A percentile compares a stretch with the other conserved stretches of the same genome.
Conservation (phyloP, 176 grass and related monocot species). For the Zea luxurians region DNA sequence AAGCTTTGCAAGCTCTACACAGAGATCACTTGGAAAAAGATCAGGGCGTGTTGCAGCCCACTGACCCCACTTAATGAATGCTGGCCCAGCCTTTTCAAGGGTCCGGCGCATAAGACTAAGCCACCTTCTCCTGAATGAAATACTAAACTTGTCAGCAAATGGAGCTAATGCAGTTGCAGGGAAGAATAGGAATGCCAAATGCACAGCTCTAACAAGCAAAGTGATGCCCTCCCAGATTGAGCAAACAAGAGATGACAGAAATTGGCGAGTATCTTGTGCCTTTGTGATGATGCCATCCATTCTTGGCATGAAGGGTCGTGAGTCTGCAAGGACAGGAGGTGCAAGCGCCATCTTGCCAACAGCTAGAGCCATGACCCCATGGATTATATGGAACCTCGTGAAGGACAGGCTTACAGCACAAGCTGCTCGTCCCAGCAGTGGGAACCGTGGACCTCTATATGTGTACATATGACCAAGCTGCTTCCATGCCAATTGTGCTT, state of each 20-base stretch:
- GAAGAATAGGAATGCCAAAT: slow-evolving; percentile 72
- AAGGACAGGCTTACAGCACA: slow-evolving; percentile 67
- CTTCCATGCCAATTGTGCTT: slow-evolving; percentile 63
- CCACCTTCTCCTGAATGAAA: slow-evolving; percentile 77
- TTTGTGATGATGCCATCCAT: slow-evolving; percentile 54
- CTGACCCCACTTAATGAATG: slow-evolving; percentile 99
- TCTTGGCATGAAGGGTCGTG: slow-evolving; percentile 26
- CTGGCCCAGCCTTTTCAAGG: slow-evolving; percentile 86
- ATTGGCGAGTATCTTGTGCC: slow-evolving; percentile 49
- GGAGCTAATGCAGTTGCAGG: slow-evolving; percentile 68
- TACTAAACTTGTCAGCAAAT: slow-evolving; percentile 64
- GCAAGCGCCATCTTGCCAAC: slow-evolving; percentile 56
- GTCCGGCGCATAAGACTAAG: slow-evolving; percentile 62
- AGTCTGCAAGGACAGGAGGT: slow-evolving; percentile 60
- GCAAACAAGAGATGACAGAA: slow-evolving; percentile 58
- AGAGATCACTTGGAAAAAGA: slow-evolving; percentile 92
- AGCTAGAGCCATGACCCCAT: slow-evolving; percentile 59
- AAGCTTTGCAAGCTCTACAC: slow-evolving; percentile 89
- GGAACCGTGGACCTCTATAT: slow-evolving; percentile 35
- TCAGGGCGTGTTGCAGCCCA: slow-evolving; percentile 96
- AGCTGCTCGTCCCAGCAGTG: slow-evolving; percentile 51
- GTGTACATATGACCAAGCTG: slow-evolving; percentile 43
- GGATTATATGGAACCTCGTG: slow-evolving; percentile 70
- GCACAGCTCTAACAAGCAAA: slow-evolving; percentile 67
- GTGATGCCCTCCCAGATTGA: slow-evolving; percentile 66